Conservation (phyloP, 1,139 yeast genomes). For the Geotrichum restrictum region DNA sequence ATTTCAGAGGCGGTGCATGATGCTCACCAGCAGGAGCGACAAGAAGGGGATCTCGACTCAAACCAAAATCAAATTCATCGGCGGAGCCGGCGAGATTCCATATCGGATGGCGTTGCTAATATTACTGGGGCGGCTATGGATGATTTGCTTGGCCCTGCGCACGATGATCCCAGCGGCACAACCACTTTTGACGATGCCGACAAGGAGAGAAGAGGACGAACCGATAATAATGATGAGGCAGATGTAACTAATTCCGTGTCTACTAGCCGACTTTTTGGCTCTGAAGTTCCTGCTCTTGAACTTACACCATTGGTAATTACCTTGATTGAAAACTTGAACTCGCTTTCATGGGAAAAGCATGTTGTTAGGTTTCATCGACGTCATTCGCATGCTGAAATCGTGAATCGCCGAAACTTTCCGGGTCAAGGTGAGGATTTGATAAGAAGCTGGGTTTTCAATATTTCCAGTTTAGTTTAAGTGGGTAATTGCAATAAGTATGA, state of each 20-base stretch:
- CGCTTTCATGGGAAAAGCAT: constrained; percentile 35
- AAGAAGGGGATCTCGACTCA: background rate
- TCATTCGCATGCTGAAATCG: constrained; percentile 34
- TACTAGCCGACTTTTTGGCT: background rate
- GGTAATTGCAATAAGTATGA: no score
- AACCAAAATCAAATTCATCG: no score
- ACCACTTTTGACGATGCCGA: background rate
- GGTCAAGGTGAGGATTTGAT: constrained; percentile 36
- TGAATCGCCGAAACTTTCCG: constrained; percentile 33
- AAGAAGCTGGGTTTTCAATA: constrained; percentile 27
- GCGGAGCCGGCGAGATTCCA: constrained; percentile 17
- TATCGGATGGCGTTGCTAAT: constrained; percentile 26
- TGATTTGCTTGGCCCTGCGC: constrained; percentile 23
- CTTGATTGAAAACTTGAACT: constrained; percentile 28
- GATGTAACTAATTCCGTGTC: constrained; percentile 20
- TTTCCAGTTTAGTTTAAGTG: background rate
- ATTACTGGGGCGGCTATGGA: constrained; percentile 26
- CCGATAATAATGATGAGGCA: background rate
- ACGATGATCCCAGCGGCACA: background rate
- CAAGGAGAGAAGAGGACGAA: background rate
- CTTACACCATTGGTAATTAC: background rate
- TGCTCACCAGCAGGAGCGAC: background rate
- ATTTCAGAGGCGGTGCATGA: background rate
- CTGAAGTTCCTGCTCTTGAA: background rate
- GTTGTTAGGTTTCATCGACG: constrained; percentile 28